These are phyloP conservation scores for Isatis tinctoria DNA, from an alignment of 345 rosid genomes.

Conservation along the genomic window DNA sequence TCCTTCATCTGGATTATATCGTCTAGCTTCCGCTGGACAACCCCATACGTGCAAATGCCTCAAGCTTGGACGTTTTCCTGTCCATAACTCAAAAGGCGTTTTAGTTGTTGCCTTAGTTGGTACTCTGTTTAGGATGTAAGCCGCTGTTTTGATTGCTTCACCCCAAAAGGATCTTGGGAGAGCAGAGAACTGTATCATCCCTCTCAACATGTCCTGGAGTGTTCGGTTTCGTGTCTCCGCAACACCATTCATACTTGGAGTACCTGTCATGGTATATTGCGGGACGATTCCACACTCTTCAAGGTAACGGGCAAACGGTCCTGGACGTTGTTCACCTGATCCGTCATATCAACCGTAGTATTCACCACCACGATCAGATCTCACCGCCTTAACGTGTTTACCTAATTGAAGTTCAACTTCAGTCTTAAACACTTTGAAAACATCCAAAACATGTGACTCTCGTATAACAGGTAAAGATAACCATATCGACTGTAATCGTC, in stretches of 20 bases:
- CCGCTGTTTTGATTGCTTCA: not conserved
- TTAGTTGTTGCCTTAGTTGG: not conserved
- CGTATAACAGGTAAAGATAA: no score
- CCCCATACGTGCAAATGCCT: not conserved
- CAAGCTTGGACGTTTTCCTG: not conserved
- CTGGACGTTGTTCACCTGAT: no score
- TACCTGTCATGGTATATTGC: not conserved
- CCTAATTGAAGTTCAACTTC: no score
- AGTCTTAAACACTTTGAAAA: no score
- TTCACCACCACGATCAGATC: no score
- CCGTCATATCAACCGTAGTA: no score
- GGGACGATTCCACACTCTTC: not conserved
- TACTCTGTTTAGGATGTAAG: not conserved
- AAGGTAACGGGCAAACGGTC: not conserved
- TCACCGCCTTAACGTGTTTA: no score
- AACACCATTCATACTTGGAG: not conserved
- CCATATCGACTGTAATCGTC: no score
- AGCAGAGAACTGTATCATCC: not conserved
- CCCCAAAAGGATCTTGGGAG: not conserved
- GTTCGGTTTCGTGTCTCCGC: not conserved
- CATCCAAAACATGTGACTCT: no score
- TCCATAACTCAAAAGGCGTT: not conserved
- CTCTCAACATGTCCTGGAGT: not conserved
- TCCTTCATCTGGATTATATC: no score
- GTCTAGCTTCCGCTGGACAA: no score